Conservation (phyloP, 2,329 filamentous ascomycete species). For the Calonectria multiphialidica region DNA sequence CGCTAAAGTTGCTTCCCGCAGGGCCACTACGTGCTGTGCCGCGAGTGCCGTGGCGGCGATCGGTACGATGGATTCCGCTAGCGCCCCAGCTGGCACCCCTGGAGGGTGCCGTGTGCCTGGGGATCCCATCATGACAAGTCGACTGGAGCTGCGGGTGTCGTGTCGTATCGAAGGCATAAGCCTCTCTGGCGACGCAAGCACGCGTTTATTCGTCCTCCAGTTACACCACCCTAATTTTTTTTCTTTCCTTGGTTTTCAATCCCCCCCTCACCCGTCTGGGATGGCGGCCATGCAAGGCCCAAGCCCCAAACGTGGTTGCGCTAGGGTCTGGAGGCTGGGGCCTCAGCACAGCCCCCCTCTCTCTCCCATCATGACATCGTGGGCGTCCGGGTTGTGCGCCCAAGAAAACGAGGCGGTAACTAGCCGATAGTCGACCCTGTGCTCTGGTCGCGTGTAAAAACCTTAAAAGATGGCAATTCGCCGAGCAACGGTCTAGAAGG, state of each 20-base stretch:
- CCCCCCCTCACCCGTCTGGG: neutral
- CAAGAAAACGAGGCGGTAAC: neutral
- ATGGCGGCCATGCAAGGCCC: neutral
- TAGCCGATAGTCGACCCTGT: neutral
- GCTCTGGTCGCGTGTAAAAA: neutral
- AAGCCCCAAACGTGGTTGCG: neutral
- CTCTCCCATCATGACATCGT: neutral
- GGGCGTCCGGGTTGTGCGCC: neutral
- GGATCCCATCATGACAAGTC: conserved; percentile 1
- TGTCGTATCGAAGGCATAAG: neutral
- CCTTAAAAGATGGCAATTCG: neutral
- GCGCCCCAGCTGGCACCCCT: conserved; percentile 3
- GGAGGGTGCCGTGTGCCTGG: neutral
- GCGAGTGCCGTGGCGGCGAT: neutral
- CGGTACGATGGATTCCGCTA: neutral
- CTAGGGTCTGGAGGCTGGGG: neutral
- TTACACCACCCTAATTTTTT: too few relatives aligned
- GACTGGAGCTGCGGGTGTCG: neutral
- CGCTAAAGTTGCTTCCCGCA: conserved; percentile 23
- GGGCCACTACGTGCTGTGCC: neutral
- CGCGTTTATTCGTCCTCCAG: neutral
- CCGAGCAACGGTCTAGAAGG: neutral
- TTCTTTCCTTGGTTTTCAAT: neutral
- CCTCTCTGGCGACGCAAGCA: neutral
- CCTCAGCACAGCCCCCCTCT: neutral